Conservation (phyloP, 441 rosid species). For the Euphorbia corollata region DNA sequence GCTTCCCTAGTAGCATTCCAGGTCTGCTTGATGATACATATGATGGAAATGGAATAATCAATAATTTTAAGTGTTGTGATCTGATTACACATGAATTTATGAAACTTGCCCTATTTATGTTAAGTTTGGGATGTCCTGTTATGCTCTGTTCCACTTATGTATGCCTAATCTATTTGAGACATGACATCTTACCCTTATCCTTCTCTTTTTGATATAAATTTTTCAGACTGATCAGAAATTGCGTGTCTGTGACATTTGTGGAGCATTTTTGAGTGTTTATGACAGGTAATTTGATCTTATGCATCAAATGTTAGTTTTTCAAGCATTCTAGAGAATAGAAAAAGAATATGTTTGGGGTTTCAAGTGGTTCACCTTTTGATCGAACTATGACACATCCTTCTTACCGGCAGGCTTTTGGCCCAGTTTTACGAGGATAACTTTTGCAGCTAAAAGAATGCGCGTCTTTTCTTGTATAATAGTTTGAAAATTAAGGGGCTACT, state of each 20-base stretch:
- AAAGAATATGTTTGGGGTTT: constrained; percentile 66
- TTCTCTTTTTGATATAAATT: constrained; percentile 8
- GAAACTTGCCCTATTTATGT: neutral
- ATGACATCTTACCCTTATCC: neutral
- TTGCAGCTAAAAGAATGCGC: constrained; percentile 98
- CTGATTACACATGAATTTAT: neutral
- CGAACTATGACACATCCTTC: constrained; percentile 83
- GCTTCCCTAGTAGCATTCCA: neutral
- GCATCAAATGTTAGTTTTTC: constrained; percentile 20
- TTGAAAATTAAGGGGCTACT: constrained; percentile 39
- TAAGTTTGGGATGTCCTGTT: neutral
- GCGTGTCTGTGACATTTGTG: constrained; percentile 98
- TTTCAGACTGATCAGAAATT: constrained; percentile 98
- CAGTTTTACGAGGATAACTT: constrained; percentile 99
- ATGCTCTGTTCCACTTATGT: neutral
- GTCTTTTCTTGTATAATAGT: constrained; percentile 65
- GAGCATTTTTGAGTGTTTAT: constrained; percentile 98
- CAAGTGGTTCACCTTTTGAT: constrained; percentile 87
- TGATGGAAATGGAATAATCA: neutral
- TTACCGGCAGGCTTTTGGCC: constrained; percentile 99
- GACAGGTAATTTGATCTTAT: constrained; percentile 60
- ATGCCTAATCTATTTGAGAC: neutral
- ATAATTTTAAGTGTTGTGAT: neutral
- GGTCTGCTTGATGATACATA: neutral
- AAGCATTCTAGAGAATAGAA: constrained; percentile 32